These are phyloP conservation scores for Termitomyces sp. DNA, from an alignment of 768 basidiomycete genomes.

Conservation along the genomic window DNA sequence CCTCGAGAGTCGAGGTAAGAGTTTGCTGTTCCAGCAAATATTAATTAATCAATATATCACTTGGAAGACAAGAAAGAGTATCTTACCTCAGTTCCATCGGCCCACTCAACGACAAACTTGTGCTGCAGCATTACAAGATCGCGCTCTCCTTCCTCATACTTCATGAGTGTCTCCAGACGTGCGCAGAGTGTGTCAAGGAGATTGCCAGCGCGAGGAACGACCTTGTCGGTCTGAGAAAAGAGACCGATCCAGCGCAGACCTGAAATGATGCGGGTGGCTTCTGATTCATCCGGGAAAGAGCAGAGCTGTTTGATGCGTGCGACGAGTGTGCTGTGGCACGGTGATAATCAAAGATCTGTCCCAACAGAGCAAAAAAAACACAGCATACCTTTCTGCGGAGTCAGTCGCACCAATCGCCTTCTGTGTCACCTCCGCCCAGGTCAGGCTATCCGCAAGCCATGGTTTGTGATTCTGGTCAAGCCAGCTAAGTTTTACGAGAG, in stretches of 20 bases:
- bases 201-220: slow-evolving; percentile 60
- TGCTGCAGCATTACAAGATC: slow-evolving; percentile 98
- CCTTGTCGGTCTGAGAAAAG: slow-evolving; percentile 60
- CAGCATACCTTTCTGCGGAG: slow-evolving; percentile 57
- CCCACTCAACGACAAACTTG: slow-evolving; percentile 91
- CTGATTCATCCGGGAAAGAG: slow-evolving; percentile 65
- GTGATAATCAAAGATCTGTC: not conserved
- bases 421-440: slow-evolving; percentile 82
- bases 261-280: slow-evolving; percentile 74
- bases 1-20: slow-evolving; percentile 86
- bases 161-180: slow-evolving; percentile 86
- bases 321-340: slow-evolving; percentile 55
- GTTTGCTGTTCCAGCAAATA: slow-evolving; percentile 47
- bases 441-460: slow-evolving; percentile 68
- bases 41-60: not conserved
- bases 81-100: slow-evolving; percentile 68
- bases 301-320: slow-evolving; percentile 64
- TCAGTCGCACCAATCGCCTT: slow-evolving; percentile 65
- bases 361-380: not conserved
- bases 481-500: slow-evolving; percentile 85
- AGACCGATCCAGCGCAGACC: slow-evolving; percentile 93
- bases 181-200: slow-evolving; percentile 93
- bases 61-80: not conserved
- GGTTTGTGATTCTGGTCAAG: slow-evolving; percentile 69
- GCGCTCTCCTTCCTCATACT: slow-evolving; percentile 84